Evolutionary conservation across 257 asterid species (phyloP), one percentile per base, ranked within the genome.

Genomic region (Solanum lignicaule): DNA sequence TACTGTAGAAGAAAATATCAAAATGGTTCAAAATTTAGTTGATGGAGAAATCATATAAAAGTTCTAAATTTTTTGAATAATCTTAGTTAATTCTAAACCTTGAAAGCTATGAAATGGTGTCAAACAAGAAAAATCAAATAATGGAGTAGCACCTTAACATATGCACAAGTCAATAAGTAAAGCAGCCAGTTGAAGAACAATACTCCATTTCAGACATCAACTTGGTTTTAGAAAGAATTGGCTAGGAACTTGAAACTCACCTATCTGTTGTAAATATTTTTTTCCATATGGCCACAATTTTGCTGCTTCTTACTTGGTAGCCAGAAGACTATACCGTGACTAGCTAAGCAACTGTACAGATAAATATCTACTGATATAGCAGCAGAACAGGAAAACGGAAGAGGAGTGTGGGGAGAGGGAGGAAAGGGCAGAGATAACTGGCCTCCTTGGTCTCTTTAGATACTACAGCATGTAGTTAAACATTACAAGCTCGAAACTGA

Each of bases 281-380:
- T 81, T 31, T 68, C 76, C 72, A 84, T 32, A 58, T 58, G 55
- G 74, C 21, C 39, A 36, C 32, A 73, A 41, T 23, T 58, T 74
- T 84, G 27, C 88, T 79, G 48, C 90, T 36, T 35, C 82, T 16
- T 81, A 36, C 81, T 43, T 75, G 62, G 86, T 83, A 58, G 60
- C 86, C 83, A 78, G 60, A 27, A 88, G 27, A 68, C 33, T 36
- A 21, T 21, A 72, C 55, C 69, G 7, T 15, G n/a, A 43, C 41
- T 52, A 35, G 48, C 87, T 76, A 75, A 7, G 78, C 33, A 78
- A 86, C 90, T 78, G 75, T 88, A 86, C 90, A 88, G 12, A 65
- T 23, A 60, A 76, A 27, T 32, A 66, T 85, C 38, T 72, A 43
- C 85, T 81, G 85, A 29, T 46, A 29, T 81, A 27, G 68, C 69